Evolutionary conservation across 2,329 filamentous ascomycete genomes (phyloP).

Genomic region (Xylariales sp.): DNA sequence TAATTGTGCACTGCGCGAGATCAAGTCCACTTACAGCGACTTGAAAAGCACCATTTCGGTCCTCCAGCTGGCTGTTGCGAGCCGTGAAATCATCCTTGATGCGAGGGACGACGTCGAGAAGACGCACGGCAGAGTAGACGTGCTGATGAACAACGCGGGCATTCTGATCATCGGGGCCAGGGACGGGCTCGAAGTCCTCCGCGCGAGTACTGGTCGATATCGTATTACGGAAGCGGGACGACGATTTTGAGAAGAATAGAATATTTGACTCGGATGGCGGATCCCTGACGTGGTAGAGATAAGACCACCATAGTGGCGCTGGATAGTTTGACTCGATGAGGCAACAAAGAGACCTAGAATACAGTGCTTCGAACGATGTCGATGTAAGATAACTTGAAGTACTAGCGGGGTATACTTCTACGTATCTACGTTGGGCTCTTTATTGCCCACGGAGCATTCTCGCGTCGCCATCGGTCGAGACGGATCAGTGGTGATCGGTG

Average conservation of each 20-base stretch:
- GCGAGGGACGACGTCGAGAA: conserved; percentile 19
- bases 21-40: conserved; percentile 37
- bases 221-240: conserved; percentile 24
- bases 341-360: no score
- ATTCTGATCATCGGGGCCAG: conserved; percentile 17
- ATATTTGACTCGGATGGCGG: conserved; percentile 19
- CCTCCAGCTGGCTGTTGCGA: conserved; percentile 15
- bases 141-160: conserved; percentile 32
- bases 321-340: no score
- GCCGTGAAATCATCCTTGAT: conserved; percentile 21
- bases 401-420: no score
- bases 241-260: conserved; percentile 19
- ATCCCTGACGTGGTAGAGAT: conserved; percentile 16
- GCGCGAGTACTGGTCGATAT: conserved; percentile 23
- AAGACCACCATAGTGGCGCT: no score
- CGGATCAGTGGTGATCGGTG: no score
- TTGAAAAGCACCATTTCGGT: conserved; percentile 51
- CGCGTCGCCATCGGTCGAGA: no score
- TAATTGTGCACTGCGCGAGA: conserved; percentile 23
- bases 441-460: no score
- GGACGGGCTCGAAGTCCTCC: conserved; percentile 29
- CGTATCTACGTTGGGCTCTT: no score
- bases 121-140: conserved; percentile 25
- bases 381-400: no score
- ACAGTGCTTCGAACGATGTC: no score